Evolutionary conservation across 805 yeast genomes (phyloP).

Genomic region (Barnettozyma pratensis): DNA sequence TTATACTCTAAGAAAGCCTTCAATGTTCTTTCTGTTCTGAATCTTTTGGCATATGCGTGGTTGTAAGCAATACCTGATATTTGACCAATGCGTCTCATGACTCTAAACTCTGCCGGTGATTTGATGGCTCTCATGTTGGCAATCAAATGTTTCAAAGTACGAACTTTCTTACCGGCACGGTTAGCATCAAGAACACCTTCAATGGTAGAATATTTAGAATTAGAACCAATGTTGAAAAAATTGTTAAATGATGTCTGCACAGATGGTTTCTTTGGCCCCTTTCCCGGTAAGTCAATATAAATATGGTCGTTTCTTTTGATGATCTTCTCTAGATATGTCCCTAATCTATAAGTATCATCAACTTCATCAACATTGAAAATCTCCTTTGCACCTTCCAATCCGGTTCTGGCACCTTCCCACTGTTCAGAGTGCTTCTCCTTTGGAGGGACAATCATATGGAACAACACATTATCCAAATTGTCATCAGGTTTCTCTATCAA

Average conservation of each 20-base stretch:
- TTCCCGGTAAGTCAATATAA: slow-evolving; percentile 45
- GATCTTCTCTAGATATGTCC: slow-evolving; percentile 40
- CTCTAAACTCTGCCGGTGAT: slow-evolving; percentile 66
- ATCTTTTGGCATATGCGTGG: slow-evolving; percentile 64
- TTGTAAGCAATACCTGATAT: slow-evolving; percentile 83
- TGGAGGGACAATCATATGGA: slow-evolving; percentile 84
- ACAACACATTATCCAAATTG: slow-evolving; percentile 46
- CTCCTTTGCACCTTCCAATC: slow-evolving; percentile 74
- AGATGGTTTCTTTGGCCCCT: slow-evolving; percentile 18
- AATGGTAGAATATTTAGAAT: slow-evolving; percentile 24
- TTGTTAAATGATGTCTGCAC: slow-evolving; percentile 22
- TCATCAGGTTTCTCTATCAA: slow-evolving; percentile 57
- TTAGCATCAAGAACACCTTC: slow-evolving; percentile 23
- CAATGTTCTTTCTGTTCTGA: slow-evolving; percentile 70
- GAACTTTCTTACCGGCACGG: slow-evolving; percentile 31
- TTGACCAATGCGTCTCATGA: slow-evolving; percentile 79
- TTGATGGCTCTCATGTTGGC: slow-evolving; percentile 61
- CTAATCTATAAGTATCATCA: slow-evolving; percentile 42
- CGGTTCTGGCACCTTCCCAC: slow-evolving; percentile 96
- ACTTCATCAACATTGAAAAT: slow-evolving; percentile 85
- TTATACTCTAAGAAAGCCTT: slow-evolving; percentile 77
- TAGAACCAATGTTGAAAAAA: slow-evolving; percentile 25
- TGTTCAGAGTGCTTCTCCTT: slow-evolving; percentile 72
- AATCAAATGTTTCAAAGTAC: slow-evolving; percentile 38
- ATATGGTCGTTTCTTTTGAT: slow-evolving; percentile 45